phyloP scores from a whole-genome alignment of 441 rosid species.

The Pelargonium citronellum region DNA sequence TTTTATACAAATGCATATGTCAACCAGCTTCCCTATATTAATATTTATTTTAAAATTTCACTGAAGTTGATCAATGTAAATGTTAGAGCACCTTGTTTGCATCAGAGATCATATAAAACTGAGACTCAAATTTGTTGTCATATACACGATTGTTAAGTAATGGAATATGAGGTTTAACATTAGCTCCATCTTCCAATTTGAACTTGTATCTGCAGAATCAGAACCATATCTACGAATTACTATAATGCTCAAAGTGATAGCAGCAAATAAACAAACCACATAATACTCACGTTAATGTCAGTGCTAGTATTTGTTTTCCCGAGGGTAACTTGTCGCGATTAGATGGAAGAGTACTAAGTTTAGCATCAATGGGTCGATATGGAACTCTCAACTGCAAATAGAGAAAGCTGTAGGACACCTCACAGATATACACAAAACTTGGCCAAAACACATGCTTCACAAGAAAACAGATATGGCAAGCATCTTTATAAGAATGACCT shows the following conservation, averaged over 20 bases:
- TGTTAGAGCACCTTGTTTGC: conserved; percentile 62
- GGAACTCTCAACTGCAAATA: conserved; percentile 70
- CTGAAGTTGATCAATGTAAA: conserved; percentile 7
- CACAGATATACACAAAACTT: conserved; percentile 10
- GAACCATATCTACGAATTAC: conserved; percentile 16
- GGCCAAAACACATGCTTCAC: conserved; percentile 14
- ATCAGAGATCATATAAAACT: conserved; percentile 91
- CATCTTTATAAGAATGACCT: conserved; percentile 6
- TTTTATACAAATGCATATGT: neutral
- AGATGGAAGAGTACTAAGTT: conserved; percentile 61
- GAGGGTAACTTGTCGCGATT: conserved; percentile 82
- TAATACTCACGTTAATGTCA: conserved; percentile 68
- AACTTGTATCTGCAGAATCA: conserved; percentile 68
- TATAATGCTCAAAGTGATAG: conserved; percentile 12
- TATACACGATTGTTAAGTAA: conserved; percentile 89
- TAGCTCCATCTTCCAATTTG: conserved; percentile 91
- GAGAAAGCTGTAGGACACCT: conserved; percentile 10
- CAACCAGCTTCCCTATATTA: conserved; percentile 11
- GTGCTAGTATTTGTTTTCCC: conserved; percentile 83
- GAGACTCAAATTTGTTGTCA: conserved; percentile 96
- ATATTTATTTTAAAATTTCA: conserved; percentile 11
- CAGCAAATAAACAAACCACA: conserved; percentile 15
- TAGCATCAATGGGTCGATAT: conserved; percentile 74
- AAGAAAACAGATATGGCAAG: conserved; percentile 8
- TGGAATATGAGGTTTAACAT: conserved; percentile 80